These are phyloP conservation scores for Cystobasidium pallidum DNA, from an alignment of 1,284 basidiomycete genomes.

Conservation along the genomic window DNA sequence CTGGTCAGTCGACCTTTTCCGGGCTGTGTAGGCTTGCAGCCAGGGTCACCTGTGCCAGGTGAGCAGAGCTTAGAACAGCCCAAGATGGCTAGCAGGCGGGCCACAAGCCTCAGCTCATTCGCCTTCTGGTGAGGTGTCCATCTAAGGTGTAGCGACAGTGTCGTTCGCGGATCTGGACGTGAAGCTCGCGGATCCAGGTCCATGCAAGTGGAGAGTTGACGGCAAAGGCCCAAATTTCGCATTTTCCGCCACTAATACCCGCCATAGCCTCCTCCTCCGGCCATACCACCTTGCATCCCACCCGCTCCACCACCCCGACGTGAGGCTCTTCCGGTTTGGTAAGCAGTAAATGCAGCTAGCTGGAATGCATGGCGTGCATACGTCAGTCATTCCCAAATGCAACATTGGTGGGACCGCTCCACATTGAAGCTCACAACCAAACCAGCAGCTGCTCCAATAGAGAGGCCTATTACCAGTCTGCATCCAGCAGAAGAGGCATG, in stretches of 20 bases:
- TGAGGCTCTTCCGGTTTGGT: slow-evolving; percentile 22
- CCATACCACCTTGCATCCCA: not conserved
- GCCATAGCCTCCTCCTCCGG: not conserved
- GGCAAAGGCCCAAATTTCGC: too few relatives aligned
- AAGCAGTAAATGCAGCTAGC: slow-evolving; percentile 33
- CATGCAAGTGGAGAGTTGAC: too few relatives aligned
- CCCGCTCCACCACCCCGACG: too few relatives aligned
- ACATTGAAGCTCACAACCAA: slow-evolving; percentile 16
- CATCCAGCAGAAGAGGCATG: not conserved
- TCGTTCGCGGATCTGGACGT: too few relatives aligned
- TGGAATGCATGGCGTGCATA: not conserved
- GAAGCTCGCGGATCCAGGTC: too few relatives aligned
- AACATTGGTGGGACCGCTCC: not conserved
- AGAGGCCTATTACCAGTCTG: slow-evolving; percentile 34
- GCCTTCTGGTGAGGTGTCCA: not conserved
- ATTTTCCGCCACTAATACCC: too few relatives aligned
- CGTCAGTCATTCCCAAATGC: not conserved
- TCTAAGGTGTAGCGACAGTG: too few relatives aligned
- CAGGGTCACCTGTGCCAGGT: not conserved
- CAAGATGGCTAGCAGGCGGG: not conserved
- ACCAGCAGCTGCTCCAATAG: slow-evolving; percentile 14
- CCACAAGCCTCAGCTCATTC: not conserved
- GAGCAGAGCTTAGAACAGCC: not conserved
- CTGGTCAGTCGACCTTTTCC: not conserved
- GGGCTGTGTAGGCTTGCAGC: slow-evolving; percentile 1